phyloP scores from a whole-genome alignment of 345 rosid species.

The Brassica incana region DNA sequence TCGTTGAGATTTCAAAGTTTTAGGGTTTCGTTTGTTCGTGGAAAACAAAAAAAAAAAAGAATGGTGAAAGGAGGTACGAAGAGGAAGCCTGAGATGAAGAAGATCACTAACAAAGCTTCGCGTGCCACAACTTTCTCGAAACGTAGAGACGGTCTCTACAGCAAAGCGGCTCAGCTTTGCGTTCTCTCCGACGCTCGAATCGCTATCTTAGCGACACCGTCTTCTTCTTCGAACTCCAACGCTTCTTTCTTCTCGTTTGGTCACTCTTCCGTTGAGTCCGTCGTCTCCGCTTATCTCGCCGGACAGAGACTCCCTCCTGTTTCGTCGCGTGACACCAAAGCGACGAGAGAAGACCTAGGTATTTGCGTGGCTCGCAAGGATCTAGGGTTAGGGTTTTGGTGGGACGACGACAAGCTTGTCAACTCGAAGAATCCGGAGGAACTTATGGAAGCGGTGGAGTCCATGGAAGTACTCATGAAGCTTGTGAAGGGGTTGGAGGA shows the following conservation, averaged over 20 bases:
- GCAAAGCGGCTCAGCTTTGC: conserved; percentile 10
- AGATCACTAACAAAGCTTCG: not conserved
- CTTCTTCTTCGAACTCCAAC: not conserved
- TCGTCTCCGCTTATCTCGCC: conserved; percentile 3
- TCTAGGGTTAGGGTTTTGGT: conserved; percentile 20
- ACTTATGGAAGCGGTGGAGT: not conserved
- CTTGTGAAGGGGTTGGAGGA: not conserved
- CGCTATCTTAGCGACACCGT: not conserved
- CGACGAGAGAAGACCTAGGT: conserved; percentile 6
- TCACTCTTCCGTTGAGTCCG: not conserved
- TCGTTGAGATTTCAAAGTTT: not conserved
- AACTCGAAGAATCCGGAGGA: not conserved
- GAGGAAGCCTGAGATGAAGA: not conserved
- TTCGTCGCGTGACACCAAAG: not conserved
- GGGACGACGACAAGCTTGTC: not conserved
- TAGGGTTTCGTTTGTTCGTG: not conserved
- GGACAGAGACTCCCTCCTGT: not conserved
- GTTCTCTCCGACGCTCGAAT: not conserved
- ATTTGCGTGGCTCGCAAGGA: not conserved
- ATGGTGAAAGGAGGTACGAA: conserved; percentile 7
- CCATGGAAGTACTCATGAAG: not conserved
- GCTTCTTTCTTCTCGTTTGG: conserved; percentile 5
- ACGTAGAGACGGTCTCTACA: not conserved
- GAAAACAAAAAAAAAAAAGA: not conserved
- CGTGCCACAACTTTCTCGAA: not conserved